These are phyloP conservation scores for Lotmaria passim DNA, from an alignment of 208 protist species.

Conservation along the genomic window DNA sequence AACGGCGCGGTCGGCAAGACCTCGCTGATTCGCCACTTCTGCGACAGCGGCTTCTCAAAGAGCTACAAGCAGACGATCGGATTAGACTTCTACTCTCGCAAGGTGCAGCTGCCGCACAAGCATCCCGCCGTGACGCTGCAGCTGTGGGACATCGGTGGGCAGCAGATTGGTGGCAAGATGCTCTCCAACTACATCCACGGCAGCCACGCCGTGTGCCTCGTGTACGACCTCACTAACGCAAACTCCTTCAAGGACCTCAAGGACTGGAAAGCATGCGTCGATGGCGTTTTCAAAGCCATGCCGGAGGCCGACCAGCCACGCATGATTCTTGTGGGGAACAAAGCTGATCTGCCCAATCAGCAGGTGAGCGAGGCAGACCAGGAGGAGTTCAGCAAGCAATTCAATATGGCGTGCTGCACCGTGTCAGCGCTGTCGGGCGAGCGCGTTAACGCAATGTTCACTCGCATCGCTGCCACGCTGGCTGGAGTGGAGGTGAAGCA, in stretches of 20 bases:
- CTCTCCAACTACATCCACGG: slow-evolving; percentile 94
- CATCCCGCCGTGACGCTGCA: slow-evolving; percentile 77
- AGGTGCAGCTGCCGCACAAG: slow-evolving; percentile 69
- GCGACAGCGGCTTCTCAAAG: slow-evolving; percentile 77
- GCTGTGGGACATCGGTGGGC: slow-evolving; percentile 96
- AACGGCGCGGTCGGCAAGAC: slow-evolving; percentile 94
- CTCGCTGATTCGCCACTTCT: slow-evolving; percentile 91
- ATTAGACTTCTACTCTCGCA: slow-evolving; percentile 95
- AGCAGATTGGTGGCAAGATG: slow-evolving; percentile 95
- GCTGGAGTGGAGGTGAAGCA: slow-evolving; percentile 72
- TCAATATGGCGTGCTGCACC: slow-evolving; percentile 66
- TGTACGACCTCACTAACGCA: slow-evolving; percentile 94
- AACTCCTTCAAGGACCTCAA: slow-evolving; percentile 93
- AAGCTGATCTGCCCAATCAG: slow-evolving; percentile 90
- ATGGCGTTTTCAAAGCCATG: slow-evolving; percentile 14
- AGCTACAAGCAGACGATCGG: slow-evolving; percentile 97
- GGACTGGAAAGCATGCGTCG: slow-evolving; percentile 89
- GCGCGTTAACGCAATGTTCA: slow-evolving; percentile 85
- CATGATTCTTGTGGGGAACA: slow-evolving; percentile 92
- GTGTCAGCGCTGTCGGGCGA: slow-evolving; percentile 94
- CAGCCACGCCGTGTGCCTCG: slow-evolving; percentile 89
- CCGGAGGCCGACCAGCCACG: slow-evolving; percentile 40
- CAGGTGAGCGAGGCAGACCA: slow-evolving; percentile 80
- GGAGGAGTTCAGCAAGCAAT: slow-evolving; percentile 57
- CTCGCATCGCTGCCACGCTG: slow-evolving; percentile 85